Evolutionary conservation across 2,329 filamentous ascomycete genomes (phyloP).

Genomic region (Fusarium nelsonii): DNA sequence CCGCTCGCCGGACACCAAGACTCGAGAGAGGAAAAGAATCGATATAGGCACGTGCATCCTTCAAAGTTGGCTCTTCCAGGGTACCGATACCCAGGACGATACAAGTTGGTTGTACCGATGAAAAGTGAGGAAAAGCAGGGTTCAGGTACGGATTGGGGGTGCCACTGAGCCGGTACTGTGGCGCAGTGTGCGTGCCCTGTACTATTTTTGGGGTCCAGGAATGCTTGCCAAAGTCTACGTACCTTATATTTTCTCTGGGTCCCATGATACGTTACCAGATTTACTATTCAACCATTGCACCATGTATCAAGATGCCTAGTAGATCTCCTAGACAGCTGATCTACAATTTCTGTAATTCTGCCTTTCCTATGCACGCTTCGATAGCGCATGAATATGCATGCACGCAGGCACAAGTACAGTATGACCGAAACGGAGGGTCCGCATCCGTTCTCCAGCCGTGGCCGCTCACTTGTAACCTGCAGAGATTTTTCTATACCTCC

Average conservation of each 20-base stretch:
- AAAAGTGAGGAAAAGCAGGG: slow-evolving; percentile 32
- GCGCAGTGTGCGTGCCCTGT: slow-evolving; percentile 30
- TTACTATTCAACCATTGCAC: slow-evolving; percentile 1
- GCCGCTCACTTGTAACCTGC: slow-evolving; percentile 22
- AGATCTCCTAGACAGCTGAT: slow-evolving; percentile 21
- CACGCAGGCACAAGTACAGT: slow-evolving; percentile 22
- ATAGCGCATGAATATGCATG: slow-evolving; percentile 35
- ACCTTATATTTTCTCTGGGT: background rate
- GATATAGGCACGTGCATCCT: slow-evolving; percentile 37
- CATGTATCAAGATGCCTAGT: background rate
- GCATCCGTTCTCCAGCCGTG: slow-evolving; percentile 16
- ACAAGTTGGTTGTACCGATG: slow-evolving; percentile 32
- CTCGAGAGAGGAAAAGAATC: slow-evolving; percentile 19
- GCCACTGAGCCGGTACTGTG: slow-evolving; percentile 32
- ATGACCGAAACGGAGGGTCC: slow-evolving; percentile 25
- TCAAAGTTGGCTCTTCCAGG: slow-evolving; percentile 13
- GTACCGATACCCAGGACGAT: slow-evolving; percentile 42
- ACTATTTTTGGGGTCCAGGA: slow-evolving; percentile 46
- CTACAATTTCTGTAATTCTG: slow-evolving; percentile 29
- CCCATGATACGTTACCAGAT: slow-evolving; percentile 8
- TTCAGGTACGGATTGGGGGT: slow-evolving; percentile 27
- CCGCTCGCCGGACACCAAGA: slow-evolving; percentile 25
- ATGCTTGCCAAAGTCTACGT: slow-evolving; percentile 20
- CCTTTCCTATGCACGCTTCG: slow-evolving; percentile 23
- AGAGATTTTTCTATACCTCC: slow-evolving; percentile 8